phyloP scores from a whole-genome alignment of 2,329 filamentous ascomycete genomes.

The Ceratocystis alfenasii region DNA sequence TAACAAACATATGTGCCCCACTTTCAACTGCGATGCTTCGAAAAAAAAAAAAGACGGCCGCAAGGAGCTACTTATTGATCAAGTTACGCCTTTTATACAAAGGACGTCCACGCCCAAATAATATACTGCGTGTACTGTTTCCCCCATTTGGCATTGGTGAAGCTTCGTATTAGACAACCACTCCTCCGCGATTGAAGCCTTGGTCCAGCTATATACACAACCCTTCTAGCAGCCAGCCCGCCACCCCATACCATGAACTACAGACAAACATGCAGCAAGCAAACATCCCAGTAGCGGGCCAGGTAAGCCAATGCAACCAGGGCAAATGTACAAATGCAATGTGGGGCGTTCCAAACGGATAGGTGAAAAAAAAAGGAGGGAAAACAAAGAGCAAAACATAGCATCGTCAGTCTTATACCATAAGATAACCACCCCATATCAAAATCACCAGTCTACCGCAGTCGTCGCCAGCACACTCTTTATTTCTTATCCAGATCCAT shows the following conservation, averaged over 20 bases:
- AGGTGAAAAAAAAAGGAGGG: background rate
- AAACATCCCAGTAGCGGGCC: too few relatives aligned
- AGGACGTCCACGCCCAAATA: too few relatives aligned
- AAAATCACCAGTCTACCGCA: background rate
- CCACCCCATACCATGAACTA: background rate
- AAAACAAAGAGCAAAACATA: conserved; percentile 9
- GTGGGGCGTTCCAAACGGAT: background rate
- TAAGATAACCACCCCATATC: background rate
- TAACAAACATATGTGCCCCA: conserved; percentile 17
- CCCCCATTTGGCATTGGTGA: background rate
- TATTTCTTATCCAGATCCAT: conserved; percentile 38
- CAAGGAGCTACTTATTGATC: too few relatives aligned
- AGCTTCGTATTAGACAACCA: background rate
- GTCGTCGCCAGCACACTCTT: background rate
- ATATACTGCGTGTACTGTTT: too few relatives aligned
- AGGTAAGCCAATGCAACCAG: too few relatives aligned
- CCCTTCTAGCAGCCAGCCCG: background rate
- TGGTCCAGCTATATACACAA: background rate
- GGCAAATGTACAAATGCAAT: background rate
- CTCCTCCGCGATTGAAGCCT: background rate
- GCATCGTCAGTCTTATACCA: background rate
- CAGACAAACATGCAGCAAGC: too few relatives aligned
- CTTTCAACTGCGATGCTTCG: conserved; percentile 1
- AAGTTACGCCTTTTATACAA: too few relatives aligned
- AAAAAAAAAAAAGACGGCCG: background rate